These are phyloP conservation scores for Peniophora sp. DNA, from an alignment of 1,284 basidiomycete genomes.

Conservation along the genomic window DNA sequence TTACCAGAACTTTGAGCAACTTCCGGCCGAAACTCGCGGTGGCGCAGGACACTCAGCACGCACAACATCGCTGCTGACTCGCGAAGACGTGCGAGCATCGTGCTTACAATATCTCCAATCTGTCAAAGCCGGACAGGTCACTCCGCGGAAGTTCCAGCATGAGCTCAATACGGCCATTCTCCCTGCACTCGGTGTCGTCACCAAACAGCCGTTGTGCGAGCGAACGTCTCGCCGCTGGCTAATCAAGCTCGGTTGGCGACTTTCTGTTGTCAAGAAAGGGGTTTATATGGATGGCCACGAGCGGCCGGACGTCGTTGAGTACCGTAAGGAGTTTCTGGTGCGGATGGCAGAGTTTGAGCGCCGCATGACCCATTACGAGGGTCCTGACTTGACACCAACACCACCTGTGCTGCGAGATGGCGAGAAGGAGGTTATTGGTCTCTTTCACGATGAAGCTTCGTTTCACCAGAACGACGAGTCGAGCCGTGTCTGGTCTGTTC, in stretches of 20 bases:
- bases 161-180: slow-evolving; percentile 21
- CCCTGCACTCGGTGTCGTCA: slow-evolving; percentile 17
- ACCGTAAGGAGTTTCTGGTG: slow-evolving; percentile 24
- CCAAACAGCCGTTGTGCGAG: slow-evolving; percentile 13
- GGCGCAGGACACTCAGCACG: slow-evolving; percentile 13
- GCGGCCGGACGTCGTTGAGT: slow-evolving; percentile 24
- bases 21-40: slow-evolving; percentile 23
- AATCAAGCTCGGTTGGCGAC: neutral
- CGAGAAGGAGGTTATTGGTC: slow-evolving; percentile 19
- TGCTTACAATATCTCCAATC: slow-evolving; percentile 15
- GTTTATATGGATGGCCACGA: slow-evolving; percentile 31
- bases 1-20: slow-evolving; percentile 29
- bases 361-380: slow-evolving; percentile 12
- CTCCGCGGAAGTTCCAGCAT: slow-evolving; percentile 16
- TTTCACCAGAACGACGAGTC: slow-evolving; percentile 22
- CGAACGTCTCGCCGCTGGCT: slow-evolving; percentile 24
- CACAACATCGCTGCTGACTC: slow-evolving; percentile 17
- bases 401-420: slow-evolving; percentile 17
- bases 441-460: slow-evolving; percentile 27
- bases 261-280: neutral
- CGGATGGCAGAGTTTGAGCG: slow-evolving; percentile 18
- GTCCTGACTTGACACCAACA: neutral
- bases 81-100: slow-evolving; percentile 18
- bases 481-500: neutral
- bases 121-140: slow-evolving; percentile 20